Evolutionary conservation across 371 early-diverging fungal genomes (phyloP).

Genomic region (Capniomyces stellatus): DNA sequence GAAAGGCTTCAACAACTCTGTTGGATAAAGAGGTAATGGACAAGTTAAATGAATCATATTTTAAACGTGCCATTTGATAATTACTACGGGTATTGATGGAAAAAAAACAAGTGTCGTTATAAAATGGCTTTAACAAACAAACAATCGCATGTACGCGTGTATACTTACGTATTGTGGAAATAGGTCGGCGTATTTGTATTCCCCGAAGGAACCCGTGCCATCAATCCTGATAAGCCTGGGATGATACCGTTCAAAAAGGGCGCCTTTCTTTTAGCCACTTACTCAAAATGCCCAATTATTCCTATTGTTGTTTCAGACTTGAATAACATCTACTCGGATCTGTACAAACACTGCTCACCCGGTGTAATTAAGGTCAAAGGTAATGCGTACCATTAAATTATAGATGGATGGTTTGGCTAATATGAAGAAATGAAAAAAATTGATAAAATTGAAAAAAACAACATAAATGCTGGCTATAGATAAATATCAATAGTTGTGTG

Average conservation of each 20-base stretch:
- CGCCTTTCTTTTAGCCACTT: slow-evolving; percentile 78
- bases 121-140: too few species aligned
- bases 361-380: slow-evolving; percentile 54
- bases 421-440: neutral
- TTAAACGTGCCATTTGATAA: too few species aligned
- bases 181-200: slow-evolving; percentile 69
- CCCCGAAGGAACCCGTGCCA: slow-evolving; percentile 88
- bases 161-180: too few species aligned
- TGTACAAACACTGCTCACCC: slow-evolving; percentile 34
- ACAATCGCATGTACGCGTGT: neutral
- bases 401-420: neutral
- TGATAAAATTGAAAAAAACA: neutral
- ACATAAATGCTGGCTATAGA: neutral
- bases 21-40: slow-evolving; percentile 55
- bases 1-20: slow-evolving; percentile 51
- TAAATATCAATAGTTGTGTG: too few species aligned
- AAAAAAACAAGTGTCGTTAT: too few species aligned
- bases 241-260: slow-evolving; percentile 87
- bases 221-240: slow-evolving; percentile 37
- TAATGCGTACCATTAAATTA: neutral
- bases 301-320: slow-evolving; percentile 76
- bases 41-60: too few species aligned
- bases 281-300: slow-evolving; percentile 71
- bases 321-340: slow-evolving; percentile 45
- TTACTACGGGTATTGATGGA: too few species aligned